Evolutionary conservation across 2,329 filamentous ascomycete species (phyloP), one percentile per base, ranked within the genome.

Genomic region (Furcasterigmium furcatum): DNA sequence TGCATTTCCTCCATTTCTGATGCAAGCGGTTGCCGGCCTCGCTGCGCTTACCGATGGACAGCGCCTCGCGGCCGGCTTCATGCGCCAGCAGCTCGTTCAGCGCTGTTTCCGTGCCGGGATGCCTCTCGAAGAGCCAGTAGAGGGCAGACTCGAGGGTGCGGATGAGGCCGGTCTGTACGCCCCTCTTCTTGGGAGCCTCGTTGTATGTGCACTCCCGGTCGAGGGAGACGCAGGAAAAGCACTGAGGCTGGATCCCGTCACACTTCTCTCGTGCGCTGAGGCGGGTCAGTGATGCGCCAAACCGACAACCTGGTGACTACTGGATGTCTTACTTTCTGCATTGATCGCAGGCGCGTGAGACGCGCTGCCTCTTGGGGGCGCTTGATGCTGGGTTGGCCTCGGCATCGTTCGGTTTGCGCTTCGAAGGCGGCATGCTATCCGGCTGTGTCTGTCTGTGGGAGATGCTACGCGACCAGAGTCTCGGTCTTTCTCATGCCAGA

Each of bases 121-220:
- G 74, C 45, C 78, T 77, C 48, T 80, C 75, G 49, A 88, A 84
- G 1, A 87, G 66, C 71, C 82, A 82, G 12, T 82, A 84, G 45
- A 87, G 72, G 9, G 84, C 77, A 36, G 87, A 64, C 62, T 91
- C 87, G 16, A 91, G 70, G 0, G 85, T 85, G 27, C 86, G 78
- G 45, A 91, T 84, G 58, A 91, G 90, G 14, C 88, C 87, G n/a
- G 87, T 87, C 55, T 87, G 87, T 10, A 91, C 80, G 4, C 88
- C 87, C 51, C 87, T 76, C 62, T 90, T 90, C 64, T 88, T 89
- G 8, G 85, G 82, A 44, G 81, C 82, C 44, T 84, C 77, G 50
- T 85, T 81, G 61, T 91, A 91, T 14, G 84, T 83, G 61, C 88
- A 91, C 27, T 72, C 62, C 41, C 86, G 74, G 44, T 77, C 79